phyloP scores from a whole-genome alignment of 2,329 filamentous ascomycete genomes.

The Aureobasidium sp. region DNA sequence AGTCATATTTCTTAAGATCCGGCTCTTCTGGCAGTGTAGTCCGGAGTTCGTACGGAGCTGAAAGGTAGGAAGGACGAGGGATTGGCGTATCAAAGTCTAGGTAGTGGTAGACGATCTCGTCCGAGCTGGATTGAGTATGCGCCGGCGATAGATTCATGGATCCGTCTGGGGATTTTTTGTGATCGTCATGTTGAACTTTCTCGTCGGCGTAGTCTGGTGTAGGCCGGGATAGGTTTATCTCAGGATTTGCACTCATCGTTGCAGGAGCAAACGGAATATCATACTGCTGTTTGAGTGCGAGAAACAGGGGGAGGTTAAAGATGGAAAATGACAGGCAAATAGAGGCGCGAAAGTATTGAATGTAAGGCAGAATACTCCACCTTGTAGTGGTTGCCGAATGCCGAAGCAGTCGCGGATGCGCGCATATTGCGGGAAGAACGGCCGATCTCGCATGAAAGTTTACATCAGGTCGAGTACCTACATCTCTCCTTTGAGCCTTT shows the following conservation, averaged over 20 bases:
- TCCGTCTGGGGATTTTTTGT: conserved; percentile 22
- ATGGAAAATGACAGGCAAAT: not conserved
- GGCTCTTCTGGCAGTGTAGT: conserved; percentile 49
- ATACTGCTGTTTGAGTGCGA: not conserved
- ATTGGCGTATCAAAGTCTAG: conserved; percentile 56
- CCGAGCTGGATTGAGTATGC: not conserved
- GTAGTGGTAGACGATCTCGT: conserved; percentile 49
- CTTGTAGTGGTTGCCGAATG: conserved; percentile 4
- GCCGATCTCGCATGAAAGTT: conserved; percentile 4
- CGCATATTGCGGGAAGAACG: not conserved
- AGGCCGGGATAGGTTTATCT: conserved; percentile 3
- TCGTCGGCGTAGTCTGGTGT: not conserved
- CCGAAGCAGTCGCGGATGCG: not conserved
- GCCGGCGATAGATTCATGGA: not conserved
- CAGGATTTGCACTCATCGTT: conserved; percentile 10
- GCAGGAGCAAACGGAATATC: not conserved
- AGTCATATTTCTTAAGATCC: conserved; percentile 57
- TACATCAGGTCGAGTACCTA: not conserved
- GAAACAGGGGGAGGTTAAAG: not conserved
- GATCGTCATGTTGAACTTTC: conserved; percentile 16
- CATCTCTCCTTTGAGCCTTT: not conserved
- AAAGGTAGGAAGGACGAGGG: conserved; percentile 39
- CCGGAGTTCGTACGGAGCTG: conserved; percentile 25
- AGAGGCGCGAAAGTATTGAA: not conserved
- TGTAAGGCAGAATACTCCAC: not conserved